Base-by-base conservation (phyloP, 192 early-diverging fungal species). In the Coemansia furcata region DNA sequence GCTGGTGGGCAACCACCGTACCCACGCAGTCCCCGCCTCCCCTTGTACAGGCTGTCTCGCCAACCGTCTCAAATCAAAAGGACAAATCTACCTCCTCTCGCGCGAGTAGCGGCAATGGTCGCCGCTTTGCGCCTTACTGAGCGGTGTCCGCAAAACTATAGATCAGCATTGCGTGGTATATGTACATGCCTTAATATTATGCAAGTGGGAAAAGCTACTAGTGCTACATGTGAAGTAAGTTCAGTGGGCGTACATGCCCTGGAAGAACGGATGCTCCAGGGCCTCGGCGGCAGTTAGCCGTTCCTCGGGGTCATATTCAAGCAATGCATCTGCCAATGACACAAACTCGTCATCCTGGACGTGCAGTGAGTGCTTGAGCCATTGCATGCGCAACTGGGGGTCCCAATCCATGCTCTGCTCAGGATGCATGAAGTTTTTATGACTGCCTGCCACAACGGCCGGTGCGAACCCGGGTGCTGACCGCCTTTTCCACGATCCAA, bases 301-400 rank as follows among this genome's bases (percentile, higher is more conserved):
- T 60, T 92, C 89, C 36, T 88, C 85, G 1, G 98, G 98, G 70
- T 95, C 90, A 76, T 91, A 98, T n/a, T 85, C 81, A 10, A 99
- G 77, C 89, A 98, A 89, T n/a, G 88, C 67, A 35, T 82, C 79
- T 9, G 71, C 79, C 17, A 82, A 46, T 12, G 74, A 69, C 10
- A 82, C 74, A 82, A 82, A 82, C 38, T 82, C 79, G 57, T 82
- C 79, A 46, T 82, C 79, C 19, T 71, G 63, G 17, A 76, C 71
- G 33, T 68, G 79, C 36, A 82, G 50, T 26, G 79, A 82, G 49
- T 82, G 74, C 42, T 76, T 82, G 43, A 82, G 79, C 79, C 79
- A 82, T 40, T 73, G 74, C 71, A 66, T 72, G 39, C 79, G 70
- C 61, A 82, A 74, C 68, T 76, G 79, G 3, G 79, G 68, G 23